Evolutionary conservation across 257 asterid genomes (phyloP), one percentile per base, ranked within the genome.

Genomic region (Gardenia jasminoides): DNA sequence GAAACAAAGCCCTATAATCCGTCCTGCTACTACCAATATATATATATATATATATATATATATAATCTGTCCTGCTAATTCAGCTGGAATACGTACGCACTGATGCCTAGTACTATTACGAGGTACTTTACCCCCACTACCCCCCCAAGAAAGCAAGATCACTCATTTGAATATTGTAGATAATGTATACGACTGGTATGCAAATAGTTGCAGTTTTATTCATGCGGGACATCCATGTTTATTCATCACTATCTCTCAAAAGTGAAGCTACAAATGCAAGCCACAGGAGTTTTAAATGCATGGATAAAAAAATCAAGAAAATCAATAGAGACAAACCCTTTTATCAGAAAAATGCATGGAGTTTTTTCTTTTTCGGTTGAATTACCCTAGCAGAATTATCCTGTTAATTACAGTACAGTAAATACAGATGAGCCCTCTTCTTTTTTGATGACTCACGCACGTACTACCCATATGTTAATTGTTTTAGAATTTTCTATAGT

Each of bases 211-310:
- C 44, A 65, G 16, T 65, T 28, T 30, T 36, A 5, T 36, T 65
- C 12, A 5, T 65, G 24, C 70, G 13, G 30, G 70, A 65, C 43
- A 65, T 30, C 9, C 3, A 10, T 65, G 43, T 22, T 30, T 6
- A 28, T 64, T 64, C 12, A 56, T 69, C 74, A 47, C 76, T 48
- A 71, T 71, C 39, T 36, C 70, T 24, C 28, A 11, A 74, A 74
- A 58, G 78, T 58, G 24, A 56, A 56, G 12, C 2, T 8, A 33
- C 26, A 30, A 50, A 16, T 70, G 33, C 74, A 43, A 70, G 74
- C 26, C n/a, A 22, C 17, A 19, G 44, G 61, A 71, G 3, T 70
- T 44, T 70, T 58, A 58, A 58, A 7, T 58, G 30, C 30, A 13
- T 24, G 9, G 13, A 22, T 58, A 22, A 39, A 67, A 1, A 36